Evolutionary conservation across 805 yeast species (phyloP).

Genomic region (Jamesozyma hellenica): DNA sequence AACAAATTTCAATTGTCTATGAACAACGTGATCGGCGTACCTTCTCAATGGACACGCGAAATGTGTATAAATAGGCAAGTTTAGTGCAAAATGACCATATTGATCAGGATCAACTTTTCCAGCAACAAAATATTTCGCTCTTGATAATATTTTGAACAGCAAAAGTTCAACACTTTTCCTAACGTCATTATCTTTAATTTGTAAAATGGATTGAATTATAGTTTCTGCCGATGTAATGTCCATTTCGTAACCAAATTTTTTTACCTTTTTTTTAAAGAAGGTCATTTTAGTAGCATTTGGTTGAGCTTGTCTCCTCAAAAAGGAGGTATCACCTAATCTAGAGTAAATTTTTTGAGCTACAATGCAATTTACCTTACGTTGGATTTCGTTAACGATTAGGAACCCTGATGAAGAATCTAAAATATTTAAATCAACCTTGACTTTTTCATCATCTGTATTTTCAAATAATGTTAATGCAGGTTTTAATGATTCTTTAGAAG

Average conservation of each 20-base stretch:
- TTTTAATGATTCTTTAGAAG: slow-evolving; percentile 8
- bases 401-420: slow-evolving; percentile 51
- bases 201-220: slow-evolving; percentile 59
- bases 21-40: slow-evolving; percentile 86
- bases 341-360: slow-evolving; percentile 75
- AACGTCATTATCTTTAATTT: slow-evolving; percentile 48
- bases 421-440: slow-evolving; percentile 59
- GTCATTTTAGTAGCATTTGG: slow-evolving; percentile 79
- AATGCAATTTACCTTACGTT: slow-evolving; percentile 71
- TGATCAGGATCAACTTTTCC: slow-evolving; percentile 76
- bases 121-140: slow-evolving; percentile 82
- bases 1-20: slow-evolving; percentile 74
- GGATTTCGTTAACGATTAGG: slow-evolving; percentile 61
- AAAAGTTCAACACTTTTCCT: slow-evolving; percentile 72
- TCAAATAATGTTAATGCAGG: slow-evolving; percentile 56
- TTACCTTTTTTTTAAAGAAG: slow-evolving; percentile 61
- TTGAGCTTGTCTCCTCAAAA: slow-evolving; percentile 77
- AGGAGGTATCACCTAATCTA: slow-evolving; percentile 66
- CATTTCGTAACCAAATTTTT: slow-evolving; percentile 52
- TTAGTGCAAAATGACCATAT: slow-evolving; percentile 70
- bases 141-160: slow-evolving; percentile 67
- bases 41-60: slow-evolving; percentile 88
- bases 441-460: slow-evolving; percentile 78
- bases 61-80: slow-evolving; percentile 81
- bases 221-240: slow-evolving; percentile 68